These are phyloP conservation scores for Suillus fuscotomentosus DNA, from an alignment of 768 basidiomycete genomes.

Conservation along the genomic window DNA sequence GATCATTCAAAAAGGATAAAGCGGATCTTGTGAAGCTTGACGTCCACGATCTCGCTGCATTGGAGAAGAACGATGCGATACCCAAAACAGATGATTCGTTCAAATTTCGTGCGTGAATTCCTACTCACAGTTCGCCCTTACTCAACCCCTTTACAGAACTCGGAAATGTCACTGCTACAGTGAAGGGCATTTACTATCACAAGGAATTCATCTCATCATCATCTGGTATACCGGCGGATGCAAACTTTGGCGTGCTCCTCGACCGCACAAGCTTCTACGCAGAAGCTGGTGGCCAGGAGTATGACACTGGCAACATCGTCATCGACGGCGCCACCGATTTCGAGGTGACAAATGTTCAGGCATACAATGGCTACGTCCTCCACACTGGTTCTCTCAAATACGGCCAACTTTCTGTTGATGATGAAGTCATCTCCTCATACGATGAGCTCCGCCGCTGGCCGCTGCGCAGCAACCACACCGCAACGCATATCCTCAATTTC, in stretches of 20 bases:
- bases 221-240: conserved; percentile 56
- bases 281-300: conserved; percentile 96
- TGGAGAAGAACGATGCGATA: conserved; percentile 75
- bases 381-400: conserved; percentile 92
- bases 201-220: conserved; percentile 76
- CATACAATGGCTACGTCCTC: conserved; percentile 92
- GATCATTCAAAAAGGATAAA: conserved; percentile 66
- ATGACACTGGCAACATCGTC: conserved; percentile 93
- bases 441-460: conserved; percentile 98
- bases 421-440: conserved; percentile 85
- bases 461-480: conserved; percentile 96
- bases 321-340: conserved; percentile 92
- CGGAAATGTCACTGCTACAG: conserved; percentile 70
- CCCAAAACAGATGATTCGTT: conserved; percentile 91
- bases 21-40: conserved; percentile 83
- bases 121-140: not conserved
- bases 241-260: conserved; percentile 81
- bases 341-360: conserved; percentile 90
- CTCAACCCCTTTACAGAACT: conserved; percentile 44
- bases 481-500: conserved; percentile 97
- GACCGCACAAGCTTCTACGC: conserved; percentile 97
- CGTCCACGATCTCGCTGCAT: conserved; percentile 87
- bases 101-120: conserved; percentile 74
- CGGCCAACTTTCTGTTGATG: conserved; percentile 74
- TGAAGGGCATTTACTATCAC: conserved; percentile 85